These are phyloP conservation scores for Pelargonium nanum DNA, from an alignment of 345 rosid species.

Conservation along the genomic window DNA sequence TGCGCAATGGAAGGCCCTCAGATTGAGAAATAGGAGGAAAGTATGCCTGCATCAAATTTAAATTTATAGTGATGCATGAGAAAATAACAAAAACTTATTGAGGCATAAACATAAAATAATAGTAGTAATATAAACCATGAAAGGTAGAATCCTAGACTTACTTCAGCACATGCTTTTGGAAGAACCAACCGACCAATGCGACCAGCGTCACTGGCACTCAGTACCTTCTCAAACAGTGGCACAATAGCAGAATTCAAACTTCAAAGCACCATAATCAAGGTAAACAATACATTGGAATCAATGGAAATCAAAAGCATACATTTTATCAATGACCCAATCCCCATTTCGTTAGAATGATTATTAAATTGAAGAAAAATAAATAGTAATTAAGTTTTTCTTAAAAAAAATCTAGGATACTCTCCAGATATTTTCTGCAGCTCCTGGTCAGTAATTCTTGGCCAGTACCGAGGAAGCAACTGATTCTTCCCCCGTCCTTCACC, in stretches of 20 bases:
- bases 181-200: slow-evolving; percentile 93
- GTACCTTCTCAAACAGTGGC: slow-evolving; percentile 91
- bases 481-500: slow-evolving; percentile 77
- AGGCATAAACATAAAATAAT: neutral
- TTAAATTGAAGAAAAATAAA: neutral
- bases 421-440: slow-evolving; percentile 83
- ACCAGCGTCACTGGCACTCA: slow-evolving; percentile 96
- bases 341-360: neutral
- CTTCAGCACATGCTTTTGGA: slow-evolving; percentile 97
- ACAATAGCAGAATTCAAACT: slow-evolving; percentile 69
- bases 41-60: slow-evolving; percentile 54
- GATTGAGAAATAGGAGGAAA: slow-evolving; percentile 89
- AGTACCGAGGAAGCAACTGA: slow-evolving; percentile 85
- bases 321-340: neutral
- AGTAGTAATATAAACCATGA: slow-evolving; percentile 1
- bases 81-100: neutral
- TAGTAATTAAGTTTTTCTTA: neutral
- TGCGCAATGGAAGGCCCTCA: slow-evolving; percentile 76
- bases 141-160: slow-evolving; percentile 24
- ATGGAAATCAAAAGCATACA: slow-evolving; percentile 1
- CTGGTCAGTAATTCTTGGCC: slow-evolving; percentile 93
- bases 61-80: slow-evolving; percentile 15
- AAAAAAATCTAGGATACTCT: slow-evolving; percentile 59
- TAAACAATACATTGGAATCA: slow-evolving; percentile 10
- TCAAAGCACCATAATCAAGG: slow-evolving; percentile 31